These are phyloP conservation scores for Neurospora terricola DNA, from an alignment of 495 filamentous ascomycete species.

Conservation along the genomic window DNA sequence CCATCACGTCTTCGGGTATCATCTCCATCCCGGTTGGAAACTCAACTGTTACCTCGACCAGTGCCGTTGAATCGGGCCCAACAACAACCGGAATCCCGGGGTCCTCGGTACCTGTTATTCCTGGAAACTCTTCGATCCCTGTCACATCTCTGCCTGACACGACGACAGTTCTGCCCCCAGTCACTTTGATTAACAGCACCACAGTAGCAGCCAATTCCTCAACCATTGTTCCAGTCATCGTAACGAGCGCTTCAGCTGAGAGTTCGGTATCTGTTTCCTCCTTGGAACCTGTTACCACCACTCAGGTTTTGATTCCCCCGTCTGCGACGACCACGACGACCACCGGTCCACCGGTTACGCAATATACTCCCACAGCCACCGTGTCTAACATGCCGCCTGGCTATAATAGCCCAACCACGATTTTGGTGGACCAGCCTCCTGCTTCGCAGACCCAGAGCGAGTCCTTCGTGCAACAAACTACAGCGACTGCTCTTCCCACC, in stretches of 20 bases:
- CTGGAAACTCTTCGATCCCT: neutral
- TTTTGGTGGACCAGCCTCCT: constrained; percentile 26
- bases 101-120: neutral
- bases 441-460: constrained; percentile 22
- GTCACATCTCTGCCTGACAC: neutral
- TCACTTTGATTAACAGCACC: neutral
- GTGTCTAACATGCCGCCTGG: constrained; percentile 31
- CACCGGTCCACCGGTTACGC: constrained; percentile 21
- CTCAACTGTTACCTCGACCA: neutral
- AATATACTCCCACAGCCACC: constrained; percentile 27
- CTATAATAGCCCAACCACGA: constrained; percentile 27
- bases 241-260: neutral
- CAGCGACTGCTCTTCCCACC: constrained; percentile 45
- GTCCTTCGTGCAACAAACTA: constrained; percentile 13
- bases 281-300: neutral
- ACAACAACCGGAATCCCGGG: neutral
- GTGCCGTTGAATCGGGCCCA: neutral
- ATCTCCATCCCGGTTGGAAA: neutral
- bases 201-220: neutral
- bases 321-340: neutral
- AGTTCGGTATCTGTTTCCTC: neutral
- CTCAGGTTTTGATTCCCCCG: neutral
- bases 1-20: neutral
- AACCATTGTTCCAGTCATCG: neutral
- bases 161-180: neutral